Evolutionary conservation across 2,329 filamentous ascomycete species (phyloP).

Genomic region (Blumeria graminis): DNA sequence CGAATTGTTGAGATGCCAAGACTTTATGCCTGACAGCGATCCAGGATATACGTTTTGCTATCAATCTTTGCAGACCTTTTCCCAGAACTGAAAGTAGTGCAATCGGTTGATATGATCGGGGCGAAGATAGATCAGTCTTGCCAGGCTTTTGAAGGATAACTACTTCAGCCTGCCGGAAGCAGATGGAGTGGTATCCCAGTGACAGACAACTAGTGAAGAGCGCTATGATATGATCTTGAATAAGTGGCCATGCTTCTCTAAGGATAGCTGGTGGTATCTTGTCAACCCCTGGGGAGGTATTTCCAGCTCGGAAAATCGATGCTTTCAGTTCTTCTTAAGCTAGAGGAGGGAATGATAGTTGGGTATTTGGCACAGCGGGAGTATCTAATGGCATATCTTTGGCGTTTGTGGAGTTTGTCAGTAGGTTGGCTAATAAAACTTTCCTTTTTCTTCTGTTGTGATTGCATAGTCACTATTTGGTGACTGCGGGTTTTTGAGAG

Average conservation of each 20-base stretch:
- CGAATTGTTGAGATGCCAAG: not conserved
- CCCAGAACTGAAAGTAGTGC: not conserved
- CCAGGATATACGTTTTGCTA: not conserved
- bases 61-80: not conserved
- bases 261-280: not conserved
- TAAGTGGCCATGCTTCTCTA: not conserved
- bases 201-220: not conserved
- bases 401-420: not conserved
- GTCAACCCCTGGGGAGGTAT: not conserved
- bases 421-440: not conserved
- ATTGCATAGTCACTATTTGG: not conserved
- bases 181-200: not conserved
- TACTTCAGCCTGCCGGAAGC: not conserved
- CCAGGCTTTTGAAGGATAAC: not conserved
- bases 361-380: not conserved
- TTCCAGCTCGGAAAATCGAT: not conserved
- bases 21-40: not conserved
- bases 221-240: not conserved
- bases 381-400: not conserved
- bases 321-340: not conserved
- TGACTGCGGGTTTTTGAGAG: not conserved
- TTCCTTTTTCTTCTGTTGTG: not conserved
- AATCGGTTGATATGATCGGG: not conserved
- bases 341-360: not conserved
- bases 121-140: not conserved